phyloP scores from a whole-genome alignment of 176 grass and related monocot genomes.

The Avena atlantica region DNA sequence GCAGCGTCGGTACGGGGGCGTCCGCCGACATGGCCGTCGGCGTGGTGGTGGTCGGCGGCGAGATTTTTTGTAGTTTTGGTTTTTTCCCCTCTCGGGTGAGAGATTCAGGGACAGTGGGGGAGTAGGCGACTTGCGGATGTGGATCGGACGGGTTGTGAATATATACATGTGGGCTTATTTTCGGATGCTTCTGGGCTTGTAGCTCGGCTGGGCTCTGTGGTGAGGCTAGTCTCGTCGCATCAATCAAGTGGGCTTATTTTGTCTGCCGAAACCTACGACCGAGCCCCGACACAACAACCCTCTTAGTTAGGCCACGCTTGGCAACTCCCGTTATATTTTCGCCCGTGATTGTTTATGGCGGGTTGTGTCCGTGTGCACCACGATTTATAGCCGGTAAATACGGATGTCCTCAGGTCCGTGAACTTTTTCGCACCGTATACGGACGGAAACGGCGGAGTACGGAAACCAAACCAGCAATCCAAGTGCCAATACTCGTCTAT shows the following conservation, averaged over 20 bases:
- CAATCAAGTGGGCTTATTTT: not conserved
- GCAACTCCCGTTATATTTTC: too few species aligned
- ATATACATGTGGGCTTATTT: not conserved
- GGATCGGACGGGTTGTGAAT: conserved; percentile 45
- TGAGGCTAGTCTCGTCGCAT: not conserved
- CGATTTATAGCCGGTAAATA: too few species aligned
- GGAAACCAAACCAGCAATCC: too few species aligned
- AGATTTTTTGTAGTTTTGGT: conserved; percentile 23
- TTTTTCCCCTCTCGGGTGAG: conserved; percentile 10
- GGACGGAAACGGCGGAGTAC: too few species aligned
- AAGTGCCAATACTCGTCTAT: too few species aligned
- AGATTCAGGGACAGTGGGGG: conserved; percentile 34
- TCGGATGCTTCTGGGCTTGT: conserved; percentile 31
- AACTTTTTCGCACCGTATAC: too few species aligned
- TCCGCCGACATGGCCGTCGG: conserved; percentile 38
- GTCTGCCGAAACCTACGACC: too few species aligned
- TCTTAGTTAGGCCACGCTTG: too few species aligned
- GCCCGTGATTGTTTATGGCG: too few species aligned
- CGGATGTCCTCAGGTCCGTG: too few species aligned
- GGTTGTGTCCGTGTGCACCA: too few species aligned
- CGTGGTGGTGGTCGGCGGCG: conserved; percentile 40
- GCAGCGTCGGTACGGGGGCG: conserved; percentile 50
- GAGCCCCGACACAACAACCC: too few species aligned
- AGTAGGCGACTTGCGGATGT: conserved; percentile 43
- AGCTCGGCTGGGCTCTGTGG: not conserved